A percentile compares a stretch with the other conserved stretches of the same genome.
Conservation (phyloP, 345 rosid species). For the Aquilaria sinensis region DNA sequence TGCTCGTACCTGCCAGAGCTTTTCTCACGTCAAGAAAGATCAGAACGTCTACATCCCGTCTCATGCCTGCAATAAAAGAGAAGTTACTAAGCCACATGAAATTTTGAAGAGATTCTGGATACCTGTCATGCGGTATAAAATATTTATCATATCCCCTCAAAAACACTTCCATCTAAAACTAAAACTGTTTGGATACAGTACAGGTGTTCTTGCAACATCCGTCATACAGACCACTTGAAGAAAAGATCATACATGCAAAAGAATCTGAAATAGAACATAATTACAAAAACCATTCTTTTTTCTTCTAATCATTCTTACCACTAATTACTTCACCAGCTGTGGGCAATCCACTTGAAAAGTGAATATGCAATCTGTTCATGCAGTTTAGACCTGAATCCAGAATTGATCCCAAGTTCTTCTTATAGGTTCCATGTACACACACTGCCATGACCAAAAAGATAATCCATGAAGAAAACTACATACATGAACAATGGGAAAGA, state of each 20-base stretch:
- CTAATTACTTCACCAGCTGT: conserved; percentile 67
- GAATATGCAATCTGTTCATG: conserved; percentile 81
- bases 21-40: conserved; percentile 69
- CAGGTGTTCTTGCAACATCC: conserved; percentile 57
- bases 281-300: too few species aligned
- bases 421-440: conserved; percentile 92
- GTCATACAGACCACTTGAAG: too few species aligned
- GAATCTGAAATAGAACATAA: too few species aligned
- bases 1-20: conserved; percentile 68
- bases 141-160: too few species aligned
- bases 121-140: too few species aligned
- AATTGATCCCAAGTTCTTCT: conserved; percentile 61
- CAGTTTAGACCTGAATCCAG: conserved; percentile 71
- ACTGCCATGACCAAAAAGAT: conserved; percentile 31
- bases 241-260: too few species aligned
- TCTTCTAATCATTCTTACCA: too few species aligned
- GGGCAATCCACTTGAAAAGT: conserved; percentile 86
- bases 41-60: conserved; percentile 58
- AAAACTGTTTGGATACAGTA: too few species aligned
- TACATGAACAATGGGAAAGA: not conserved
- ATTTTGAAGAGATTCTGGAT: too few species aligned
- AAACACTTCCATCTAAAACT: too few species aligned
- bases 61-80: conserved; percentile 54
- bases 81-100: too few species aligned
- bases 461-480: not conserved